Evolutionary conservation across 441 rosid genomes (phyloP), one percentile per base, ranked within the genome.

Genomic region (Cnidoscolus chayamansa): DNA sequence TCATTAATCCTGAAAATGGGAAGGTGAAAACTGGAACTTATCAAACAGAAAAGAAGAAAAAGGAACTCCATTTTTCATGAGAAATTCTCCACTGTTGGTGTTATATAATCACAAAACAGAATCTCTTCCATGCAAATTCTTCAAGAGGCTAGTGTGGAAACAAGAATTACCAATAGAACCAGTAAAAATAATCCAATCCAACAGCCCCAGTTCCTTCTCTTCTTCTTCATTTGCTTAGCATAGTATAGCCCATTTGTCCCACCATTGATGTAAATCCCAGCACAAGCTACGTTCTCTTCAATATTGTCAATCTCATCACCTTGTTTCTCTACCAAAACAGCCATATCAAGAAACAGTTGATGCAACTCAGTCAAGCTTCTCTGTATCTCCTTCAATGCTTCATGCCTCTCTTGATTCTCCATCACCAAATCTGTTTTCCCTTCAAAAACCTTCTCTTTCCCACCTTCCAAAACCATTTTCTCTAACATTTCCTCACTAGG

Each of bases 271-370:
- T 67, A 63, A 25, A 11, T 56, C 25, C 43, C 69, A 15, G 58
- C 81, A 45, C 54, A 57, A 47, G 43, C 77, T 40, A 82, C 76
- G 60, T 79, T 77, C 54, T 77, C 74, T 73, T 81, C 78, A 49
- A 83, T 79, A 12, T 72, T 69, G 47, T 75, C 54, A 11, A 84
- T 69, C 60, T 79, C 63, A 61, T 78, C 78, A 9, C 86, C 87
- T 47, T 83, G 86, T 16, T 65, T 66, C 79, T 84, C 84, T n/a
- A 86, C 84, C 67, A 83, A 45, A 40, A 82, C 80, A 20, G 84
- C 86, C 89, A 86, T 84, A 67, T 84, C 86, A 57, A 82, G 83
- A 53, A 86, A 84, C 67, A 84, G 74, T 65, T 72, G 78, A 53
- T 84, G 84, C 82, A 86, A 70, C 81, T 82, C 80, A 47, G 77